Percentiles rank a stretch among this genome's conserved stretches.
Evolutionary conservation across 306 rosid genomes (phyloP).

Genomic region (Casuarina equisetifolia): DNA sequence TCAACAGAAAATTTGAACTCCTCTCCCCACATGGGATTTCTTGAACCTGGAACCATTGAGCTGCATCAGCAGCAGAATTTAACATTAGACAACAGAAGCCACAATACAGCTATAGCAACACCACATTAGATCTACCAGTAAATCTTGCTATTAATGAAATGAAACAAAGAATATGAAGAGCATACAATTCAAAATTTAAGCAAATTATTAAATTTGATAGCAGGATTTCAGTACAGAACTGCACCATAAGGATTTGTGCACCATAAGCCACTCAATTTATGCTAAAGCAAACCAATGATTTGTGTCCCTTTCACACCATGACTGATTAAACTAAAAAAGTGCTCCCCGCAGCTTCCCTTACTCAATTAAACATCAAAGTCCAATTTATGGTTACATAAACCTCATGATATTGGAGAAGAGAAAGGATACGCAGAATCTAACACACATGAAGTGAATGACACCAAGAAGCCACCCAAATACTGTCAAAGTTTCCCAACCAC

Average conservation of each 20-base stretch:
- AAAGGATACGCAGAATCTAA: background rate
- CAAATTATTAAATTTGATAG: background rate
- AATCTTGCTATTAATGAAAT: constrained; percentile 10
- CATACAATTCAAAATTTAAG: background rate
- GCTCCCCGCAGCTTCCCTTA: background rate
- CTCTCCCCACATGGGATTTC: constrained; percentile 99
- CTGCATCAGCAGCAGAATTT: constrained; percentile 53
- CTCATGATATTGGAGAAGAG: background rate
- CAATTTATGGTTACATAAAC: background rate
- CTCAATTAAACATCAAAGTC: background rate
- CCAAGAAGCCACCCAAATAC: background rate
- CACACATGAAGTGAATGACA: background rate
- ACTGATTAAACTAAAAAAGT: background rate
- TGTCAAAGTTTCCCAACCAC: constrained; percentile 1
- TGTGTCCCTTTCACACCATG: background rate
- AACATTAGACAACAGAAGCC: constrained; percentile 15
- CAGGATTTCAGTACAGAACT: background rate
- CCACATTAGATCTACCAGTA: constrained; percentile 15
- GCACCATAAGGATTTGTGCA: too few species aligned
- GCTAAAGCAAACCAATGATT: background rate
- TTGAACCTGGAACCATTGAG: constrained; percentile 99
- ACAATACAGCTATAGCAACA: constrained; percentile 13
- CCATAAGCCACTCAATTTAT: background rate
- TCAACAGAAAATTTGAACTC: constrained; percentile 93
- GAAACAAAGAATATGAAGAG: background rate